phyloP scores from a whole-genome alignment of 345 rosid genomes.

The Psidium friedrichsthalianum region DNA sequence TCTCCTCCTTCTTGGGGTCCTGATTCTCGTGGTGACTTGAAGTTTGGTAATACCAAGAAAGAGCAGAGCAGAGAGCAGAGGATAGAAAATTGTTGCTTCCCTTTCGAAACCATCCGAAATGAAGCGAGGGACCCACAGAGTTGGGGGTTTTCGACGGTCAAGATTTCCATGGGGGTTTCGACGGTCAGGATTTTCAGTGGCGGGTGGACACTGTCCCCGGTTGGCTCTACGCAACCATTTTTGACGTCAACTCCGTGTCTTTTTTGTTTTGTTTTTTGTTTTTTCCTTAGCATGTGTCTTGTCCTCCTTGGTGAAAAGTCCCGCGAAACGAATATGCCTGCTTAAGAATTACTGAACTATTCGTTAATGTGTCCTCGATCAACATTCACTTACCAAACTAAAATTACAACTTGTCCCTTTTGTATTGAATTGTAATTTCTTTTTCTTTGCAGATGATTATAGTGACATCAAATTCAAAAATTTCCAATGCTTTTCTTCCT shows the following conservation, averaged over 20 bases:
- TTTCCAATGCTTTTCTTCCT: rapidly evolving
- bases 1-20: neutral
- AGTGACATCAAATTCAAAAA: neutral
- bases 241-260: neutral
- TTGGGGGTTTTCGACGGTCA: neutral
- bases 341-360: neutral
- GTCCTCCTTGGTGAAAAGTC: neutral
- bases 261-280: too few species aligned
- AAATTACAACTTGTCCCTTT: neutral
- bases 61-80: neutral
- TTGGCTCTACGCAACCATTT: neutral
- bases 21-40: neutral
- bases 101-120: neutral
- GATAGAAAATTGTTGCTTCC: neutral
- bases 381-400: neutral
- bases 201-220: neutral
- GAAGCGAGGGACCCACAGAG: neutral
- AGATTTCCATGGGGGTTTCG: neutral
- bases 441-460: neutral
- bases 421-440: neutral
- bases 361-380: neutral
- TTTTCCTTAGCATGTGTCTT: neutral
- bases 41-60: slow-evolving; percentile 1
- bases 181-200: neutral
- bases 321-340: neutral